Evolutionary conservation across 495 filamentous ascomycete species (phyloP).

Genomic region (Aspergillus funiculosus): DNA sequence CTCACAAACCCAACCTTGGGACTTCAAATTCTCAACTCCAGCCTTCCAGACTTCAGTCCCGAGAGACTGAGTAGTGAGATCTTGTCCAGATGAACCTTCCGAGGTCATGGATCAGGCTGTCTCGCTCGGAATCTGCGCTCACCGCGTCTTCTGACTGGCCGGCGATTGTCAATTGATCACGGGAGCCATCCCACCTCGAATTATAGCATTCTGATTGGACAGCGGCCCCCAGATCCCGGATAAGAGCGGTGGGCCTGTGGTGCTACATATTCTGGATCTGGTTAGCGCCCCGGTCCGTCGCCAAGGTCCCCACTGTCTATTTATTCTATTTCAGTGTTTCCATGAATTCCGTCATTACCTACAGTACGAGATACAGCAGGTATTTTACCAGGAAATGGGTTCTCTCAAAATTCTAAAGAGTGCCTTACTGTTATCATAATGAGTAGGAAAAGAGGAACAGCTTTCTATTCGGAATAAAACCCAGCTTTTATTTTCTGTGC

Average conservation of each 20-base stretch:
- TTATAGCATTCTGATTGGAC: background rate
- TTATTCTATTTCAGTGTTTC: too few species aligned
- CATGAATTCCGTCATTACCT: too few species aligned
- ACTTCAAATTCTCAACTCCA: too few species aligned
- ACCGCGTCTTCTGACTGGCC: constrained; percentile 7
- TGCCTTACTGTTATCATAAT: too few species aligned
- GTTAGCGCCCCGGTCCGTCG: constrained; percentile 15
- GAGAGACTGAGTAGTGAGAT: too few species aligned
- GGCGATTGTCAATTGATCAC: constrained; percentile 7
- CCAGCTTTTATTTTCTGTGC: background rate
- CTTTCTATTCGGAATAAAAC: background rate
- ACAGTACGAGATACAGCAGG: background rate
- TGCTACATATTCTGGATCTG: constrained; percentile 19
- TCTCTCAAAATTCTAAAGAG: too few species aligned
- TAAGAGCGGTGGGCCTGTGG: background rate
- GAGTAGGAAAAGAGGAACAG: constrained; percentile 2
- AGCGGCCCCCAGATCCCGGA: background rate
- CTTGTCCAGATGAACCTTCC: too few species aligned
- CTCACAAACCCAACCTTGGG: too few species aligned
- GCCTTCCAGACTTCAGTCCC: background rate
- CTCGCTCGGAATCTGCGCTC: background rate
- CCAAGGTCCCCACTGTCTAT: constrained; percentile 9
- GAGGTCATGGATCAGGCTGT: too few species aligned
- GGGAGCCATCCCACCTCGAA: background rate
- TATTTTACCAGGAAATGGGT: too few species aligned